A percentile compares a stretch with the other conserved stretches of the same genome.
phyloP scores from a whole-genome alignment of 208 protist species.

The Leishmania guyanensis region DNA sequence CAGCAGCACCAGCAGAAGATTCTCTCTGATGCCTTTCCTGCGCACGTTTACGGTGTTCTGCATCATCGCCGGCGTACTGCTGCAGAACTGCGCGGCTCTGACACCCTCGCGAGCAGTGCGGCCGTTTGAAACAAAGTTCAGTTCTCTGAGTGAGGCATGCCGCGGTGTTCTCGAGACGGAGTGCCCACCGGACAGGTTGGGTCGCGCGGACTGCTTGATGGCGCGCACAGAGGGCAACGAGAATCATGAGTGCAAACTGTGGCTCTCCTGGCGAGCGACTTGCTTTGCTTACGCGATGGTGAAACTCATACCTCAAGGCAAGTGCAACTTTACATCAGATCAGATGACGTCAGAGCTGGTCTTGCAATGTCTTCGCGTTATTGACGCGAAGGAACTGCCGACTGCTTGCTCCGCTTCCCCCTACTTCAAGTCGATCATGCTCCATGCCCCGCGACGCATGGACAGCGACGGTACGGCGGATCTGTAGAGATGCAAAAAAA shows the following conservation, averaged over 20 bases:
- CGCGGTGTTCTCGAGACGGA: conserved; percentile 27
- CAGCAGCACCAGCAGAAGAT: too few species aligned
- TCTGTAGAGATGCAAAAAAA: not conserved
- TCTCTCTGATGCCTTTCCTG: not conserved
- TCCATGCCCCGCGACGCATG: conserved; percentile 27
- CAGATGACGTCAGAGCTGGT: conserved; percentile 13
- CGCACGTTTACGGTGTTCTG: not conserved
- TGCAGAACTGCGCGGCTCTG: not conserved
- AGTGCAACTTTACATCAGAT: conserved; percentile 20
- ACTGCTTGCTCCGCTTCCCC: conserved; percentile 25
- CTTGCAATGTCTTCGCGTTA: conserved; percentile 28
- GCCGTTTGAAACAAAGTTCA: conserved; percentile 16
- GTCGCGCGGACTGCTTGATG: conserved; percentile 27
- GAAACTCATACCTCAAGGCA: conserved; percentile 8
- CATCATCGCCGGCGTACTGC: not conserved
- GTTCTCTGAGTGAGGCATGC: conserved; percentile 39
- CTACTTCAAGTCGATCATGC: conserved; percentile 45
- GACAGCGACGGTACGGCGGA: conserved; percentile 13
- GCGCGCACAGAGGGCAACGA: conserved; percentile 15
- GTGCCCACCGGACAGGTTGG: conserved; percentile 14
- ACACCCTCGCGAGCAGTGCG: not conserved
- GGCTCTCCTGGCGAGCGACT: conserved; percentile 33
- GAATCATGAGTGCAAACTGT: conserved; percentile 36
- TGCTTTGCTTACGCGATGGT: conserved; percentile 28
- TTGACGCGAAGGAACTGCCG: conserved; percentile 29